Evolutionary conservation across 1,139 yeast genomes (phyloP).

Genomic region (Scheffersomyces quercinus): DNA sequence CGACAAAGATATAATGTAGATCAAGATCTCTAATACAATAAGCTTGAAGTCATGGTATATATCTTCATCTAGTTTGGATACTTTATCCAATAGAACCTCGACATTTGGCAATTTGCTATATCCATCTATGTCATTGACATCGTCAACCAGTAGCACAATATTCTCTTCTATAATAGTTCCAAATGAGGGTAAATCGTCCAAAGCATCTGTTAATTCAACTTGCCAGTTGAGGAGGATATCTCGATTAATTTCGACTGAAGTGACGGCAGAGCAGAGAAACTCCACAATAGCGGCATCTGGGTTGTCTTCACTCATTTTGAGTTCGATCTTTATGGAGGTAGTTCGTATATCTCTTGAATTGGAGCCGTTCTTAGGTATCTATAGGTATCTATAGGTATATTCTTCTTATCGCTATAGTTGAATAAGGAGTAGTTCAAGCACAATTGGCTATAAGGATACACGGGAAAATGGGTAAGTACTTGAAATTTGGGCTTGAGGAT

Average conservation of each 20-base stretch:
- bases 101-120: constrained; percentile 4
- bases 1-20: constrained; percentile 22
- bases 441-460: no score
- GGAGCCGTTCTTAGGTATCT: constrained; percentile 1
- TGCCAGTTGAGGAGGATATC: constrained; percentile 39
- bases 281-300: constrained; percentile 11
- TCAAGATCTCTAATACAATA: constrained; percentile 30
- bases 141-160: constrained; percentile 14
- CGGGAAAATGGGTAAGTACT: no score
- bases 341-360: neutral
- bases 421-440: no score
- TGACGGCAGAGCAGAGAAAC: constrained; percentile 23
- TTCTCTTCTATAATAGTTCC: constrained; percentile 25
- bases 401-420: no score
- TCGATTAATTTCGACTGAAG: constrained; percentile 28
- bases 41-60: constrained; percentile 32
- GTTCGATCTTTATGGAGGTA: constrained; percentile 1
- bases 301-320: neutral
- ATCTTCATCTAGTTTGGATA: constrained; percentile 23
- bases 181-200: constrained; percentile 19
- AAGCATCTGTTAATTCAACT: constrained; percentile 30
- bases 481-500: no score
- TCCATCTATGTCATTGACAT: constrained; percentile 2
- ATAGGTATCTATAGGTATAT: neutral
- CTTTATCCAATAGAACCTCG: constrained; percentile 14